These are phyloP conservation scores for Brassica incana DNA, from an alignment of 345 rosid genomes.

Conservation along the genomic window DNA sequence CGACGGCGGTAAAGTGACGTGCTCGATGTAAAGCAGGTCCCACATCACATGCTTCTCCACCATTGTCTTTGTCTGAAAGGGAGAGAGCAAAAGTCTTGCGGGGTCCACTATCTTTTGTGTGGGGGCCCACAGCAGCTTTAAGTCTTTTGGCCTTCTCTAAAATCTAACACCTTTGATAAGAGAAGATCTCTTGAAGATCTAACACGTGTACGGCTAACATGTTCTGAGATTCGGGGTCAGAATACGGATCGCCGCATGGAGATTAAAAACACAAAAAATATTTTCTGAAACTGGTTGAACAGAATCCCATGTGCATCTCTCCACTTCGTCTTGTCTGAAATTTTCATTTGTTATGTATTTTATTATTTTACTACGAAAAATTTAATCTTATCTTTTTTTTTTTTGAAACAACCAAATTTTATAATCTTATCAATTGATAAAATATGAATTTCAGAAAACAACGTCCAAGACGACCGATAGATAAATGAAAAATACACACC, in stretches of 20 bases:
- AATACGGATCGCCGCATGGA: constrained; percentile 37
- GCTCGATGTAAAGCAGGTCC: constrained; percentile 30
- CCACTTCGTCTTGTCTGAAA: constrained; percentile 42
- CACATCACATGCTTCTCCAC: constrained; percentile 37
- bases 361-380: not conserved
- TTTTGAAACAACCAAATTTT: no score
- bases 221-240: not conserved
- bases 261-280: constrained; percentile 17
- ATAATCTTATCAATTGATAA: not conserved
- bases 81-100: constrained; percentile 25
- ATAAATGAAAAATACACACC: not conserved
- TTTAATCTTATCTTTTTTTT: no score
- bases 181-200: constrained; percentile 1
- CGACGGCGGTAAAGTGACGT: constrained; percentile 43
- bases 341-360: not conserved
- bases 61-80: constrained; percentile 41
- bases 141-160: constrained; percentile 4
- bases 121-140: constrained; percentile 29
- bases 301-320: constrained; percentile 43
- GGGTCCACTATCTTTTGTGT: no score
- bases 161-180: not conserved
- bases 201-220: constrained; percentile 36
- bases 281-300: constrained; percentile 34
- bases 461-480: not conserved
- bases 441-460: not conserved